phyloP scores from a whole-genome alignment of 1,139 yeast species.

The Blastobotrys niveus region DNA sequence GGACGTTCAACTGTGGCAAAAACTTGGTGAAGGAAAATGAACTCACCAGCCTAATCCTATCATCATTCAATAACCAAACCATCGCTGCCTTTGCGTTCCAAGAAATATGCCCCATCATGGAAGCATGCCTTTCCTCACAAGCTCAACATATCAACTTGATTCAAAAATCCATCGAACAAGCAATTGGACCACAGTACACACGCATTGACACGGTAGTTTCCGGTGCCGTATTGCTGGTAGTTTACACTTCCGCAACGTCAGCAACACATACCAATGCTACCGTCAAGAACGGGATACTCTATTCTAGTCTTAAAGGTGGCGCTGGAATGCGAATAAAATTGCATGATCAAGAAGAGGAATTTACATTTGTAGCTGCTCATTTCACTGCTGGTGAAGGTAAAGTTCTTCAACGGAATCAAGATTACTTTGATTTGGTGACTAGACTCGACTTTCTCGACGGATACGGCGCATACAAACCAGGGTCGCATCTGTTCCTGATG shows the following conservation, averaged over 20 bases:
- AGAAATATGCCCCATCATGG: constrained; percentile 62
- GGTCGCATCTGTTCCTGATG: constrained; percentile 58
- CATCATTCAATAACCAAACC: constrained; percentile 21
- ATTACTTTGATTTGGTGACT: constrained; percentile 46
- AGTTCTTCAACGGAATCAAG: constrained; percentile 46
- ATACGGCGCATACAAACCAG: constrained; percentile 49
- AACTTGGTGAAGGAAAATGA: constrained; percentile 4
- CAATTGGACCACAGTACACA: constrained; percentile 41
- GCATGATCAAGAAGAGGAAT: constrained; percentile 30
- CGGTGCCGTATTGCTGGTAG: constrained; percentile 64
- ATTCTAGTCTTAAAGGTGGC: constrained; percentile 70
- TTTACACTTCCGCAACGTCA: constrained; percentile 39
- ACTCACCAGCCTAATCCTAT: neutral
- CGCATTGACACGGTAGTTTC: constrained; percentile 44
- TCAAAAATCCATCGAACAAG: constrained; percentile 39
- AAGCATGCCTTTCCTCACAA: constrained; percentile 50
- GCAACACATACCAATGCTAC: constrained; percentile 31
- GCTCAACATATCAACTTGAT: constrained; percentile 41
- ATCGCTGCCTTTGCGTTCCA: constrained; percentile 67
- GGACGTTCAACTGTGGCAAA: constrained; percentile 30
- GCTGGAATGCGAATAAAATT: constrained; percentile 51
- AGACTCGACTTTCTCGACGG: constrained; percentile 59
- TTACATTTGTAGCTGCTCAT: constrained; percentile 67
- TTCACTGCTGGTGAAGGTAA: constrained; percentile 74
- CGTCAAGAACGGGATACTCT: constrained; percentile 50